Evolutionary conservation across 1,284 basidiomycete genomes (phyloP).

Genomic region (Mycena citricolor): DNA sequence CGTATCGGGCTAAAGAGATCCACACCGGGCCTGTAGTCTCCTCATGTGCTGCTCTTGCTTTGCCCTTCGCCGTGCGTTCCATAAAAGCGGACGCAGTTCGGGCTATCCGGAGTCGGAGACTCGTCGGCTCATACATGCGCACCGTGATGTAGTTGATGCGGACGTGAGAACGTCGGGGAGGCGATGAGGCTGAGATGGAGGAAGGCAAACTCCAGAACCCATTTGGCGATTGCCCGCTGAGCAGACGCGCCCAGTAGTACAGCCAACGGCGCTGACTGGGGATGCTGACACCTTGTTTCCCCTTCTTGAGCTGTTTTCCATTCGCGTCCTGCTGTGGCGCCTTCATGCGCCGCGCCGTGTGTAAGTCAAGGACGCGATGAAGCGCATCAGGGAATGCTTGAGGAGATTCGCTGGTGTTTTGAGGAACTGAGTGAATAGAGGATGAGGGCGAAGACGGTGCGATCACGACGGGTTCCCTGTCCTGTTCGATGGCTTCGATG

Average conservation of each 20-base stretch:
- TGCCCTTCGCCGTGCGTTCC: slow-evolving; percentile 40
- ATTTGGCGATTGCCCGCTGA: slow-evolving; percentile 52
- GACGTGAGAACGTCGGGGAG: slow-evolving; percentile 35
- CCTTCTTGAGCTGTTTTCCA: slow-evolving; percentile 50
- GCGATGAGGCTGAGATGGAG: no score
- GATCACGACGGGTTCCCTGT: no score
- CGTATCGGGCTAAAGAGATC: slow-evolving; percentile 77
- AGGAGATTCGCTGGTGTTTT: slow-evolving; percentile 8
- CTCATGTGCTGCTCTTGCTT: slow-evolving; percentile 26
- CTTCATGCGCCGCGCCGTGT: slow-evolving; percentile 72
- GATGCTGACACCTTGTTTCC: slow-evolving; percentile 70
- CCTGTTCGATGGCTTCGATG: slow-evolving; percentile 47
- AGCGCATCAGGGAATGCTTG: slow-evolving; percentile 42
- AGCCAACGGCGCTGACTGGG: slow-evolving; percentile 74
- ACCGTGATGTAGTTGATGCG: slow-evolving; percentile 53
- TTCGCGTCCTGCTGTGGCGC: slow-evolving; percentile 42
- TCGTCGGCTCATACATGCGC: slow-evolving; percentile 56
- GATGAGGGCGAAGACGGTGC: slow-evolving; percentile 12
- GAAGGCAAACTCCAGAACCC: slow-evolving; percentile 43
- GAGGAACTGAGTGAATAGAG: slow-evolving; percentile 5
- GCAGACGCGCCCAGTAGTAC: slow-evolving; percentile 70
- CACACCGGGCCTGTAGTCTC: slow-evolving; percentile 52
- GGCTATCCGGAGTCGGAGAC: slow-evolving; percentile 49
- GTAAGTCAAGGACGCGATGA: slow-evolving; percentile 62
- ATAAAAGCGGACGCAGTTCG: slow-evolving; percentile 57